Base-by-base conservation (phyloP, 1,139 yeast genomes). In the Suzukiozyma palmioleophila region DNA sequence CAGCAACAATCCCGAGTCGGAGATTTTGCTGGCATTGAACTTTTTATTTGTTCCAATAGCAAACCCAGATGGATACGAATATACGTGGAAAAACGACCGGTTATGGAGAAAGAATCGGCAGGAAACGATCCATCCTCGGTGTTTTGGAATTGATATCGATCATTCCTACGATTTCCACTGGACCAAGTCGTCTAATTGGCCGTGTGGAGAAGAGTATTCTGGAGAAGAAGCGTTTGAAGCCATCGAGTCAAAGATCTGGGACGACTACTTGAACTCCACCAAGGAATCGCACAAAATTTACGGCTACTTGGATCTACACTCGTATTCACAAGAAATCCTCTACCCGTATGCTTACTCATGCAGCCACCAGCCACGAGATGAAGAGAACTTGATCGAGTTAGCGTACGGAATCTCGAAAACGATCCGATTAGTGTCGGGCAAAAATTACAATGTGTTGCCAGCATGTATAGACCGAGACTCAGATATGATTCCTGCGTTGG, bases 31-130 rank as follows among this genome's bases (percentile, higher is more conserved):
- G 10, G 47, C 64, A 18, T 62, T 87, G 46, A 92, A 87, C 55
- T 85, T 86, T 53, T 57, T 85, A 28, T 79, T 88, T 47, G 71
- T 88, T 32, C 97, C 97, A 0, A 85, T 87, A 9, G 73, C 81
- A 60, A 89, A 89, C 55, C 96, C 96, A 0, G 97, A 89, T 59
- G 97, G 97, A 0, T 89, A 89, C 56, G 88, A 69, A 11, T 84
- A 84, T 57, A 73, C 95, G 2, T 89, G 96, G 96, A 71, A 69
- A 4, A 56, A 65, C 28, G 96, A 89, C 56, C 67, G 97, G 41
- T 66, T 89, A 45, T 89, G 97, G 97, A 69, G 95, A 36, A 89
- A 89, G 57, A 89, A 87, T 60, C 74, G 96, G 45, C 96, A 89
- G 60, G 75, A 77, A 39, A 84, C 95, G 0, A 73, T 69, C 29